Evolutionary conservation across 2,329 filamentous ascomycete genomes (phyloP).

Genomic region (Uncinocarpus reesii): DNA sequence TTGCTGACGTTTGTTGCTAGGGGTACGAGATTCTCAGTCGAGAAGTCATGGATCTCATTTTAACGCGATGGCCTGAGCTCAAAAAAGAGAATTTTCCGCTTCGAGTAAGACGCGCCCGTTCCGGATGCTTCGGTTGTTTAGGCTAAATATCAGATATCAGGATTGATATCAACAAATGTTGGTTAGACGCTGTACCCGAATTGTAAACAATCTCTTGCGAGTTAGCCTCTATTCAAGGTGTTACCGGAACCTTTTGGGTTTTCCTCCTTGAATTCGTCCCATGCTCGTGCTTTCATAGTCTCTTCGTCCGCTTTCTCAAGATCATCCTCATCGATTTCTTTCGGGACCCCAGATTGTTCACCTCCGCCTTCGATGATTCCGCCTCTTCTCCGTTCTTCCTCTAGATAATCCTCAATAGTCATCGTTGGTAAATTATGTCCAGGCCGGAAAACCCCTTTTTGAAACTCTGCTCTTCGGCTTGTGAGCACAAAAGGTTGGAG

Average conservation of each 20-base stretch:
- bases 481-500: conserved; percentile 84
- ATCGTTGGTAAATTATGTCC: conserved; percentile 94
- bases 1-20: conserved; percentile 8
- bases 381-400: conserved; percentile 73
- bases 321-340: conserved; percentile 80
- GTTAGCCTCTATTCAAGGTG: conserved; percentile 40
- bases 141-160: not conserved
- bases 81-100: conserved; percentile 15
- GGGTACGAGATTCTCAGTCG: conserved; percentile 17
- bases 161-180: not conserved
- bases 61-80: conserved; percentile 19
- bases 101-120: conserved; percentile 4
- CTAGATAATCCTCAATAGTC: conserved; percentile 95
- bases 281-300: conserved; percentile 84
- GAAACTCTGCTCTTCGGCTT: conserved; percentile 62
- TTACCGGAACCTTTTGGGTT: conserved; percentile 60
- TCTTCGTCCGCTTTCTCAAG: conserved; percentile 76
- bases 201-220: not conserved
- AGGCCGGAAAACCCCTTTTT: conserved; percentile 72
- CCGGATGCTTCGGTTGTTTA: not conserved
- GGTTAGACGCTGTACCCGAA: no score
- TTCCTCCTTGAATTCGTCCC: conserved; percentile 88
- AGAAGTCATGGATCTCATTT: conserved; percentile 15
- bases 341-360: conserved; percentile 56
- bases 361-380: conserved; percentile 88